These are phyloP conservation scores for Kodamaea anthophila DNA, from an alignment of 1,139 yeast genomes.

Conservation along the genomic window DNA sequence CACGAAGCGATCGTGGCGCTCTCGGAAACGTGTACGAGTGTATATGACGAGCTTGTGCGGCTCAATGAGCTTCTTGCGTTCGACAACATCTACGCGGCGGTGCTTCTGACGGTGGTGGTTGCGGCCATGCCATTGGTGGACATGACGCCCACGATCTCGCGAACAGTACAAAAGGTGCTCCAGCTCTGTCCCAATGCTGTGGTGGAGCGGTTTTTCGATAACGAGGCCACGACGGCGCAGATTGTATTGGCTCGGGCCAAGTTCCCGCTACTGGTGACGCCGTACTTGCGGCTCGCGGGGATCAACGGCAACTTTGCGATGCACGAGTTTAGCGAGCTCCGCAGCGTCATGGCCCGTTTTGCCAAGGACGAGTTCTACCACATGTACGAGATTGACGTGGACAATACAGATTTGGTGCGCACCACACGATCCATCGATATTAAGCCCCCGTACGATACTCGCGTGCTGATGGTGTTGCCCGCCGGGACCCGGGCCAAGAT, in stretches of 20 bases:
- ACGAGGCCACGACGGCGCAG: constrained; percentile 49
- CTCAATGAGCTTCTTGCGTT: constrained; percentile 42
- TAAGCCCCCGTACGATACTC: constrained; percentile 46
- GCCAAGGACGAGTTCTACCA: constrained; percentile 30
- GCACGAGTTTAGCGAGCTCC: constrained; percentile 52
- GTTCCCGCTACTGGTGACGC: constrained; percentile 62
- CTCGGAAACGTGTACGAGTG: constrained; percentile 42
- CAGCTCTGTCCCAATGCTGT: constrained; percentile 50
- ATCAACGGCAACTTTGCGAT: constrained; percentile 64
- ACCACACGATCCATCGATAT: constrained; percentile 36
- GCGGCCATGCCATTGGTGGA: constrained; percentile 56
- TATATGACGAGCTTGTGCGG: constrained; percentile 39
- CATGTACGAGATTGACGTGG: constrained; percentile 44
- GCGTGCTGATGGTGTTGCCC: constrained; percentile 37
- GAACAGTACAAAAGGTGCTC: constrained; percentile 46
- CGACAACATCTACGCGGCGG: constrained; percentile 51
- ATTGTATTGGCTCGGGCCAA: constrained; percentile 62
- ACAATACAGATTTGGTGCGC: constrained; percentile 45
- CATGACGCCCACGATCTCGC: constrained; percentile 49
- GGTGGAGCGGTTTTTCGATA: constrained; percentile 52
- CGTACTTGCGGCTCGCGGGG: constrained; percentile 57
- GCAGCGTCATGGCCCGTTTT: constrained; percentile 51
- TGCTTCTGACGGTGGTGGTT: constrained; percentile 53
- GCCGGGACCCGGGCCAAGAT: constrained; percentile 68
- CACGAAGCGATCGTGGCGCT: constrained; percentile 22